These are phyloP conservation scores for Ceriops decandra DNA, from an alignment of 345 rosid species.

Conservation along the genomic window DNA sequence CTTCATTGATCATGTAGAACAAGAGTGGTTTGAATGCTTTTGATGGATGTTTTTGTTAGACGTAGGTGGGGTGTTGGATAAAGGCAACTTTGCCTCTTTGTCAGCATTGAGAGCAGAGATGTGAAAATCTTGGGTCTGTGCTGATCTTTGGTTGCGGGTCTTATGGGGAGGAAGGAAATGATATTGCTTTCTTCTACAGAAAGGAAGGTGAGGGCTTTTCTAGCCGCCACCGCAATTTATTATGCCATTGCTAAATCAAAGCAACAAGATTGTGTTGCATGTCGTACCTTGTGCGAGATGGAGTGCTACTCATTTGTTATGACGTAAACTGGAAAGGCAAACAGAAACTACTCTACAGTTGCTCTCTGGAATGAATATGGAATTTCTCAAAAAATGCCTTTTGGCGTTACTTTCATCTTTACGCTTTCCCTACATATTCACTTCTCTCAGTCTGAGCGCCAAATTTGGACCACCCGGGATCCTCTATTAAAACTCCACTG, in stretches of 20 bases:
- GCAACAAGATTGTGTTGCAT: too few species aligned
- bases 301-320: background rate
- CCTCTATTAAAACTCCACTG: slow-evolving; percentile 23
- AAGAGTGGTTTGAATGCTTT: slow-evolving; percentile 51
- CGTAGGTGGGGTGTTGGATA: slow-evolving; percentile 41
- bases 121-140: slow-evolving; percentile 56
- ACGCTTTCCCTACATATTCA: background rate
- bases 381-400: slow-evolving; percentile 5
- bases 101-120: slow-evolving; percentile 47
- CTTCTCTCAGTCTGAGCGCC: slow-evolving; percentile 6
- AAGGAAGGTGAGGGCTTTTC: slow-evolving; percentile 50
- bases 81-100: slow-evolving; percentile 39
- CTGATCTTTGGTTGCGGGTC: slow-evolving; percentile 55
- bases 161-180: slow-evolving; percentile 53
- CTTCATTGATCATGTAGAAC: slow-evolving; percentile 34
- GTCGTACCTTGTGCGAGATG: too few species aligned
- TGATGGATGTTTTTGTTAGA: slow-evolving; percentile 61
- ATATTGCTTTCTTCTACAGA: slow-evolving; percentile 38
- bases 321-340: background rate
- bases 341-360: background rate
- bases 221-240: too few species aligned
- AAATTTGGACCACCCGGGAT: slow-evolving; percentile 3
- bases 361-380: background rate
- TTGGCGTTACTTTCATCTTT: slow-evolving; percentile 1
- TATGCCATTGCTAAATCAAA: too few species aligned